Base-by-base conservation (phyloP, 1,284 basidiomycete genomes). In the Malassezia nana region DNA sequence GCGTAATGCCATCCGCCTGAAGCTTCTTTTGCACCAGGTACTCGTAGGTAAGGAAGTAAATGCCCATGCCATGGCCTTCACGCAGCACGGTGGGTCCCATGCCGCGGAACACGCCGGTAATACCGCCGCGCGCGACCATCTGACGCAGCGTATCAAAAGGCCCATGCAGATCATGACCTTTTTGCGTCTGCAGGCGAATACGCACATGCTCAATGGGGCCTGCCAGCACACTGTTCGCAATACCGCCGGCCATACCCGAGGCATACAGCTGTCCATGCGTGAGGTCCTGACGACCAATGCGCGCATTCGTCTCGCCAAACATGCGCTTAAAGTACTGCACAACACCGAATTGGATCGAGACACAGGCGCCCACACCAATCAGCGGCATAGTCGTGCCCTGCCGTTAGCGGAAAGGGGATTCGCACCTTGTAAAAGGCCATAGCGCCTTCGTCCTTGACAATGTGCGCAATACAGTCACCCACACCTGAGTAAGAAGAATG, bases 171-270 rank as follows among this genome's bases (percentile, higher is more conserved):
- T 62, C 71, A 64, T 60, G 48, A 1, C 58, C 51, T 12, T 61
- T 64, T 50, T 74, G 68, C 13, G 72, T 67, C 54, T 75, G 73
- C 6, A 75, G 42, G 85, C 91, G 85, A 66, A 96, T 96, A 79
- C 92, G 86, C 67, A 96, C 89, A 72, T 96, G 90, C 75, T 98
- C 92, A 12, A 98, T 89, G 2, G 92, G 92, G 1, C 89, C 89
- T 0, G 90, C 91, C 16, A 95, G 87, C 51, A 91, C 80, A 39
- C 86, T 85, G 74, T 96, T 98, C 13, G 89, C 85, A 20, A 95
- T 75, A 30, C 92, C 91, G 22, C 90, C 91, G 26, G 82, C 76
- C 2, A 88, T 82, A 60, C 91, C 91, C 4, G 89, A 81, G 0
- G 79, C 66, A 63, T 89, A 82, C 16, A 92, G 79, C 75, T 95